Evolutionary conservation across 768 basidiomycete species (phyloP), one percentile per base, ranked within the genome.

Genomic region (Boletus pseudopeckii): DNA sequence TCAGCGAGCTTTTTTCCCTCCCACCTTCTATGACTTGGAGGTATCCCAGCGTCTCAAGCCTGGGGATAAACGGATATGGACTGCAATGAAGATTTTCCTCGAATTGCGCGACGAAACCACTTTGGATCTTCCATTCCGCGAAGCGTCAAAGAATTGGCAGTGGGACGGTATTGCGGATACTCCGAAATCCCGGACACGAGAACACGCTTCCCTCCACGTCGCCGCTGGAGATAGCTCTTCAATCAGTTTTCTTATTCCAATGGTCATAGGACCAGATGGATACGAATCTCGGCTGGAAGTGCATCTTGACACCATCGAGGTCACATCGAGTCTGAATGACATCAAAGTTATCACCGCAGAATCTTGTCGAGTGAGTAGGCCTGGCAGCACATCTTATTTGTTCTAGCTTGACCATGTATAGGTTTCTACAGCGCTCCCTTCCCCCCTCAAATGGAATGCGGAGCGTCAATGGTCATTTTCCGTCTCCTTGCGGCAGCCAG

Each of bases 71-170:
- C 81, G 96, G n/a, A 66, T 85, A 36, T 95, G 92, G 84, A 88
- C 90, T 1, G 78, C 81, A 17, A 69, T 97, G 71, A 86, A 87
- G 60, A 70, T 98, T 5, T 90, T 91, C 59, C 68, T 97, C 22
- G 89, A 93, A 68, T 74, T 98, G 40, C 78, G 84, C 9, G 87
- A 89, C 46, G 80, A 85, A 24, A 90, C 91, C 0, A 83, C 80
- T 0, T 64, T 98, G 10, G 80, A 90, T 39, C 75, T 97, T n/a
- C 96, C 96, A 3, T 95, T 95, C 53, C 83, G 93, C 10, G 96
- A 98, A 71, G 71, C 84, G 1, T 97, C 93, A 0, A 98, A 98
- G 88, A 89, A 98, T 69, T 98, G 96, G 96, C 83, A 86, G 67
- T 98, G 88, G 86, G 96, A 98, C 66, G 85, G 83, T 32, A 62